These are phyloP conservation scores for Globisporangium cederbergense DNA, from an alignment of 352 stramenopile genomes.

Conservation along the genomic window DNA sequence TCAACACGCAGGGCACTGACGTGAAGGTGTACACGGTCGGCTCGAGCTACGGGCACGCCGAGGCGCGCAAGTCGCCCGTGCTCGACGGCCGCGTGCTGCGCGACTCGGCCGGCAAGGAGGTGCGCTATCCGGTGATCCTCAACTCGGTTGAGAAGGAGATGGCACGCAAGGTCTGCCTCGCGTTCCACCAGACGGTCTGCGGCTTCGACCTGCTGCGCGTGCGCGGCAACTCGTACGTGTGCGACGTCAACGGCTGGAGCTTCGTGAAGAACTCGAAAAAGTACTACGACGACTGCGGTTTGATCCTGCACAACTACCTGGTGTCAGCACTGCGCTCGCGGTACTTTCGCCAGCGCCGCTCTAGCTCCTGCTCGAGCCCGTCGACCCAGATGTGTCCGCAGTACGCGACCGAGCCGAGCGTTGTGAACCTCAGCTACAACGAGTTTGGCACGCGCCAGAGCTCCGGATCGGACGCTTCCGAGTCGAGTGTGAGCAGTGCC, in stretches of 20 bases:
- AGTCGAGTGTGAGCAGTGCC: conserved; percentile 62
- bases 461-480: conserved; percentile 63
- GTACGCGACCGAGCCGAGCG: conserved; percentile 63
- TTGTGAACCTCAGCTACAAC: conserved; percentile 19
- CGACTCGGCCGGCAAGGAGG: conserved; percentile 97
- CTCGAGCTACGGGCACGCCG: conserved; percentile 98
- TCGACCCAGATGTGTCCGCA: conserved; percentile 73
- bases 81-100: conserved; percentile 94
- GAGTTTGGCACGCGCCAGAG: conserved; percentile 41
- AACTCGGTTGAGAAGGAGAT: conserved; percentile 99
- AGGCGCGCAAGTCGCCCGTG: conserved; percentile 98
- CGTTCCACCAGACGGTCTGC: conserved; percentile 99
- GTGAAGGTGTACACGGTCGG: conserved; percentile 99
- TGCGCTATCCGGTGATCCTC: conserved; percentile 99
- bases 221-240: conserved; percentile 94
- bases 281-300: conserved; percentile 98
- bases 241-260: conserved; percentile 99
- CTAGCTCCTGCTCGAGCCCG: conserved; percentile 37
- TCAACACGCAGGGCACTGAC: conserved; percentile 99
- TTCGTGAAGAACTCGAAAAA: conserved; percentile 99
- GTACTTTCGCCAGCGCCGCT: conserved; percentile 71
- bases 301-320: conserved; percentile 92
- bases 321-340: conserved; percentile 74
- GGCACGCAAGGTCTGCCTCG: conserved; percentile 89
- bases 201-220: conserved; percentile 98